phyloP scores from a whole-genome alignment of 2,329 filamentous ascomycete species.

The Stachybotrys elegans region DNA sequence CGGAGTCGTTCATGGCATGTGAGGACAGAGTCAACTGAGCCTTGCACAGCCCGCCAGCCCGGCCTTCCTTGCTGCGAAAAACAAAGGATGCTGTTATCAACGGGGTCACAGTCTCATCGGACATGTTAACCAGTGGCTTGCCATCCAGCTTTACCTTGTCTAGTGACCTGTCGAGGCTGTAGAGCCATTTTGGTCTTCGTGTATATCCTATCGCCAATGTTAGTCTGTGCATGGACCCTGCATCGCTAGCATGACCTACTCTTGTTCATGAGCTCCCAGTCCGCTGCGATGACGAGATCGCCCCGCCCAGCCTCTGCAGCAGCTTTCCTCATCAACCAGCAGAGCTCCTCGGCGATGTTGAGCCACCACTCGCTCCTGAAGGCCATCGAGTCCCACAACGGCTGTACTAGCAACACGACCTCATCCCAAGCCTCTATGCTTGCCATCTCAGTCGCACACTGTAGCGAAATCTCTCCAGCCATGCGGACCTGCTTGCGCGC shows the following conservation, averaged over 20 bases:
- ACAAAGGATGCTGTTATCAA: constrained; percentile 51
- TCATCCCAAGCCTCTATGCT: constrained; percentile 46
- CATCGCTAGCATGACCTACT: constrained; percentile 40
- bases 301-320: constrained; percentile 47
- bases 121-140: constrained; percentile 46
- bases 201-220: constrained; percentile 55
- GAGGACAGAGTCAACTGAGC: constrained; percentile 57
- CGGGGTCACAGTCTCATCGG: constrained; percentile 45
- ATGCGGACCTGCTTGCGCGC: constrained; percentile 47
- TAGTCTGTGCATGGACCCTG: too few relatives aligned
- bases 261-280: constrained; percentile 60
- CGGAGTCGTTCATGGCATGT: constrained; percentile 46
- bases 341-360: constrained; percentile 53
- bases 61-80: constrained; percentile 54
- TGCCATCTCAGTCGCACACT: constrained; percentile 52
- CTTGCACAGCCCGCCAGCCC: constrained; percentile 53
- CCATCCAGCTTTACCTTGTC: constrained; percentile 38
- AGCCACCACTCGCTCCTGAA: constrained; percentile 58
- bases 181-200: constrained; percentile 52
- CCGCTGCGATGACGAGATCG: constrained; percentile 54
- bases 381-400: constrained; percentile 52
- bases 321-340: constrained; percentile 55
- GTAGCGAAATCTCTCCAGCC: constrained; percentile 51
- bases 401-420: constrained; percentile 47
- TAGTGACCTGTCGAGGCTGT: constrained; percentile 54